Evolutionary conservation across 78 protist genomes (phyloP).

Genomic region (Bigelowiella natans): DNA sequence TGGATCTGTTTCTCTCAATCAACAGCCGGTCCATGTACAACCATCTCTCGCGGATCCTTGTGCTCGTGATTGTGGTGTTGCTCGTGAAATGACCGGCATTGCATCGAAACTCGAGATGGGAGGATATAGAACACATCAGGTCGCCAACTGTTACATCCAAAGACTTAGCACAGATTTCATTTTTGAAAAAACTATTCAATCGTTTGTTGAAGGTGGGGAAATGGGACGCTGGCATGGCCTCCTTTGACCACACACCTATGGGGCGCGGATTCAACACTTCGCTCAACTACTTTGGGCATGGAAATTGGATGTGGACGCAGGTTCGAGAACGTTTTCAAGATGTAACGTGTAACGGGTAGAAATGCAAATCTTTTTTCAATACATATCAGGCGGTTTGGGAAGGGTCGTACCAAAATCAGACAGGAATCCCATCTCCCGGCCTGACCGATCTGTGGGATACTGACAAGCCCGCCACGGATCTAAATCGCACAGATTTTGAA

Average conservation of each 20-base stretch:
- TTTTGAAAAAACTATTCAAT: not conserved
- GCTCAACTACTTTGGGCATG: slow-evolving; percentile 10
- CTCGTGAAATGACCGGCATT: slow-evolving; percentile 30
- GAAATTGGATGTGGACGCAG: not conserved
- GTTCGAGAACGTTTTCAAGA: not conserved
- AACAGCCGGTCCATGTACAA: slow-evolving; percentile 27
- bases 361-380: too few relatives aligned
- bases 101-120: not conserved
- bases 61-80: not conserved
- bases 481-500: slow-evolving; percentile 30
- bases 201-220: not conserved
- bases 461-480: slow-evolving; percentile 7
- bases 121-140: slow-evolving; percentile 28
- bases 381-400: too few relatives aligned
- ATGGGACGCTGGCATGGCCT: slow-evolving; percentile 41
- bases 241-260: slow-evolving; percentile 22
- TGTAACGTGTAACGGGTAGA: too few relatives aligned
- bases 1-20: too few relatives aligned
- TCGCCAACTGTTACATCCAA: slow-evolving; percentile 5
- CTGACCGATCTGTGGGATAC: slow-evolving; percentile 25
- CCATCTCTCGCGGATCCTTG: not conserved
- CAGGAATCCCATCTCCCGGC: too few relatives aligned
- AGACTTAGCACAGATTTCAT: not conserved
- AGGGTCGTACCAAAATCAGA: too few relatives aligned
- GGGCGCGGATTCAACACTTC: slow-evolving; percentile 43